Conservation (phyloP, 192 early-diverging fungal species). For the Radiomyces spectabilis region DNA sequence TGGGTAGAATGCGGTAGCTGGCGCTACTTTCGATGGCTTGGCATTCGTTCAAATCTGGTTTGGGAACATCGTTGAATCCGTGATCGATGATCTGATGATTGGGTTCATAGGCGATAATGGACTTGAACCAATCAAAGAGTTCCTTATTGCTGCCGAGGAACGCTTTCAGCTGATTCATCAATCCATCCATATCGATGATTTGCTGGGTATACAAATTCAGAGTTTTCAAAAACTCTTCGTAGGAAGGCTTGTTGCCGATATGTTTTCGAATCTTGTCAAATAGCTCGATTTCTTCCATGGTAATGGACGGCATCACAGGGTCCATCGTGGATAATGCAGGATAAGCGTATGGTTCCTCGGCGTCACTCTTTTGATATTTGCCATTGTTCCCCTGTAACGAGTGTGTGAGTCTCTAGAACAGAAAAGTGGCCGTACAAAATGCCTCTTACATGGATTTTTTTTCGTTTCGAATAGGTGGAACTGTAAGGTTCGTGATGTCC, state of each 20-base stretch:
- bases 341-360: no score
- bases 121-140: constrained; percentile 90
- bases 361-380: no score
- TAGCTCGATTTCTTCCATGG: constrained; percentile 81
- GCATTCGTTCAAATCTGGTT: constrained; percentile 44
- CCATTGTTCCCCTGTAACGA: no score
- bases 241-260: constrained; percentile 78
- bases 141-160: constrained; percentile 78
- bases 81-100: constrained; percentile 23
- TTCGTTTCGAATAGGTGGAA: no score
- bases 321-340: no score
- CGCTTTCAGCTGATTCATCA: constrained; percentile 78
- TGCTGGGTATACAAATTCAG: constrained; percentile 91
- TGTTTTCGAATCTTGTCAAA: constrained; percentile 85
- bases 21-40: constrained; percentile 43
- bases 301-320: constrained; percentile 13
- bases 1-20: constrained; percentile 67
- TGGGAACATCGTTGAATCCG: constrained; percentile 25
- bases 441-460: no score
- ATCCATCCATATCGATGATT: constrained; percentile 74
- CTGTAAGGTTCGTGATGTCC: no score
- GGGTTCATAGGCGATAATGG: constrained; percentile 68
- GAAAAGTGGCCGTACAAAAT: no score
- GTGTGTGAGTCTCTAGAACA: no score
- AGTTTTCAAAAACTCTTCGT: constrained; percentile 91